Evolutionary conservation across 2,329 filamentous ascomycete genomes (phyloP).

Genomic region (Stemphylium vesicarium): DNA sequence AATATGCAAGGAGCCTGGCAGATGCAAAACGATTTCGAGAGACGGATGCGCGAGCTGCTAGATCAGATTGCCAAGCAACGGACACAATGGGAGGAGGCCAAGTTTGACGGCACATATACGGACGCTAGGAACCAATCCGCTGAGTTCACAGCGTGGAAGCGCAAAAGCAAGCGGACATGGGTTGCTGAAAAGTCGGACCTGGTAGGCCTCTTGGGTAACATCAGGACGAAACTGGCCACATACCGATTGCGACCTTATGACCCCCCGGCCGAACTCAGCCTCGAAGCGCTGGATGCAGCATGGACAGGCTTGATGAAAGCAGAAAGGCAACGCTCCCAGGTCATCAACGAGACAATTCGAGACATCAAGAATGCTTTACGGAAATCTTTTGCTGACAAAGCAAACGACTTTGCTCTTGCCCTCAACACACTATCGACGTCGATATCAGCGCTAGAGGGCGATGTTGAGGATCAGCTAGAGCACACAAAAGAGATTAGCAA

Average conservation of each 20-base stretch:
- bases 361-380: constrained; percentile 97
- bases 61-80: constrained; percentile 75
- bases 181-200: constrained; percentile 97
- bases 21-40: constrained; percentile 97
- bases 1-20: constrained; percentile 99
- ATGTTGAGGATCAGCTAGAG: constrained; percentile 90
- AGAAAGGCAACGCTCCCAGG: constrained; percentile 86
- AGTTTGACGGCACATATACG: constrained; percentile 87
- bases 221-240: constrained; percentile 97
- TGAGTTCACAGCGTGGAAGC: constrained; percentile 88
- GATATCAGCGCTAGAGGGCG: constrained; percentile 95
- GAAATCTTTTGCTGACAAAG: constrained; percentile 94
- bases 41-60: constrained; percentile 84
- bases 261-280: constrained; percentile 80
- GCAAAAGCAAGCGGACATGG: constrained; percentile 89
- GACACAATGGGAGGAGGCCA: constrained; percentile 76
- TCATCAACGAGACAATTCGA: constrained; percentile 97
- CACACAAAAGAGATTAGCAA: constrained; percentile 86
- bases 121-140: constrained; percentile 88
- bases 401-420: constrained; percentile 95
- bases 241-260: constrained; percentile 92
- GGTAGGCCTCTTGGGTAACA: constrained; percentile 90
- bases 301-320: constrained; percentile 81
- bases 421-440: constrained; percentile 93
- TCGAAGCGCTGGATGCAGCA: constrained; percentile 81